These are phyloP conservation scores for Sporothrix brasiliensis DNA, from an alignment of 2,329 filamentous ascomycete genomes.

Conservation along the genomic window DNA sequence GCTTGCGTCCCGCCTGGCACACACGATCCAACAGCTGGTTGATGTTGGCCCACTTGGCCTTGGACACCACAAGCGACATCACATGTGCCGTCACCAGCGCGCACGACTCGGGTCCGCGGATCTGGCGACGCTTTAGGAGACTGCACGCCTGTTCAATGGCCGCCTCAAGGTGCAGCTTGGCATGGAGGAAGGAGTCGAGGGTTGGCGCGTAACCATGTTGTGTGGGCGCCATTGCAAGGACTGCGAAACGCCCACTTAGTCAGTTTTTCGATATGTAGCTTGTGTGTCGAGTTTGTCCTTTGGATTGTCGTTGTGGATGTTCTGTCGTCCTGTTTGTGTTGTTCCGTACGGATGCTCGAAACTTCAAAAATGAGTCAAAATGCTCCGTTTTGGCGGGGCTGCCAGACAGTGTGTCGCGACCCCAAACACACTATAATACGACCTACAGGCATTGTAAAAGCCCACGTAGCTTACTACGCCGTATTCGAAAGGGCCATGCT, in stretches of 20 bases:
- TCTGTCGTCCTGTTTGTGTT: too few relatives aligned
- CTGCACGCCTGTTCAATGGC: conserved; percentile 78
- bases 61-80: conserved; percentile 81
- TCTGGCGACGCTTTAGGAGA: conserved; percentile 87
- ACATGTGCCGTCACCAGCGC: conserved; percentile 90
- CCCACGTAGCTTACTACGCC: neutral
- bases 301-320: neutral
- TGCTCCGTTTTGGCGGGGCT: conserved; percentile 18
- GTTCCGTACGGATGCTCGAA: neutral
- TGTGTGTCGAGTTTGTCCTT: neutral
- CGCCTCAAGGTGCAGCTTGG: conserved; percentile 66
- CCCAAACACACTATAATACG: neutral
- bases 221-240: conserved; percentile 57
- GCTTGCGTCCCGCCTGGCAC: conserved; percentile 72
- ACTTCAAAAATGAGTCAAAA: conserved; percentile 20
- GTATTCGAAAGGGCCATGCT: neutral
- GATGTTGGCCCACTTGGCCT: conserved; percentile 76
- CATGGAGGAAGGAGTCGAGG: conserved; percentile 76
- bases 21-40: conserved; percentile 79
- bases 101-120: conserved; percentile 82
- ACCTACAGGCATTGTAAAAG: neutral
- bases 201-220: conserved; percentile 63
- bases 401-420: neutral
- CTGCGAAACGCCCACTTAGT: too few relatives aligned
- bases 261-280: too few relatives aligned